Evolutionary conservation across 225 moss, liverwort and hornwort species (phyloP), one percentile per base, ranked within the genome.

Genomic region (Physcomitrellopsis africana): DNA sequence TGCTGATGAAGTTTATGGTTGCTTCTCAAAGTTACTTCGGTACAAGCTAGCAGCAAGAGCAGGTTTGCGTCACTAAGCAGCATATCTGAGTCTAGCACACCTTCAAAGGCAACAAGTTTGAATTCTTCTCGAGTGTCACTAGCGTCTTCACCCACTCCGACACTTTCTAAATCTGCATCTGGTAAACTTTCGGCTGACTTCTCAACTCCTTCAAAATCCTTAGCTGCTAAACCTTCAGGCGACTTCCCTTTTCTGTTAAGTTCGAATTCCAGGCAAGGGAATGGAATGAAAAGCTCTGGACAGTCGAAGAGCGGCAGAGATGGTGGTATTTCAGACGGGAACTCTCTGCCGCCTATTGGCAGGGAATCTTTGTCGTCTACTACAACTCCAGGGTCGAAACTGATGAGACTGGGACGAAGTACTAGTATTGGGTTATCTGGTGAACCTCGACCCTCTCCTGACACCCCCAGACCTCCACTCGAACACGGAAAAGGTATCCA

Each of bases 21-120:
- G 12, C 62, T 54, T 26, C 48, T 63, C 70, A 12, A 63, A 69
- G 67, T 51, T 77, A 63, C 81, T 56, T 19, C 71, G 56, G 85
- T 79, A 20, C 88, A 85, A 77, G 72, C 52, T 55, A 74, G 81
- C 60, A 89, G 61, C 71, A 89, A 79, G 85, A 85, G 85, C 78
- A 83, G 85, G 70, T 83, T 83, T 83, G 85, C 83, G 62, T 89
- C 83, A 53, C 65, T 81, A 16, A 89, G 85, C 76, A 89, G 70
- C 76, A 81, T 81, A 64, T 83, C 78, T 64, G 88, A 89, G 63
- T 79, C 79, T 44, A 77, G 61, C 55, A 70, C 74, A 42, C 67
- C 79, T 72, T 51, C 72, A 45, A 84, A 87, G 75, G 68, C 80
- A 61, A 18, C 65, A 24, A 80, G 72, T 57, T 18, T 78, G 73